These are phyloP conservation scores for Plasmodium billcollinsi DNA, from an alignment of 169 alveolate species.

Conservation along the genomic window DNA sequence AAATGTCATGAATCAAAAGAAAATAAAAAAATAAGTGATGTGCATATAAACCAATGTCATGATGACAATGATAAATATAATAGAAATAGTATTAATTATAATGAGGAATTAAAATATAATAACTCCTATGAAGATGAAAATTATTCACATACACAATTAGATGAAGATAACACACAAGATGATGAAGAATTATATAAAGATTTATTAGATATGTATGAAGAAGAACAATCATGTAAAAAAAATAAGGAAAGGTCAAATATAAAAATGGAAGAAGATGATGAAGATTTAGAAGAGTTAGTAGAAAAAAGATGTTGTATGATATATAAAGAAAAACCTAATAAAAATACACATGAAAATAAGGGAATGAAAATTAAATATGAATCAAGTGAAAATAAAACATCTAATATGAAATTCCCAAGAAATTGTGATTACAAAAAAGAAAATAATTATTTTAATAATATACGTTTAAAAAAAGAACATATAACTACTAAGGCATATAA, in stretches of 20 bases:
- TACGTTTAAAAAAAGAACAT: too few relatives aligned
- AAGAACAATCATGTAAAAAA: background rate
- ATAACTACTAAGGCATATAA: background rate
- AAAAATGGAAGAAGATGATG: background rate
- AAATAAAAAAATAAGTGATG: too few relatives aligned
- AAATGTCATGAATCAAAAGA: too few relatives aligned
- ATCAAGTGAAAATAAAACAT: slow-evolving; percentile 10
- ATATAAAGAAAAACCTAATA: background rate
- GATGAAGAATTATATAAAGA: background rate
- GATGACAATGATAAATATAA: too few relatives aligned
- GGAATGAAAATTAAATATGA: background rate
- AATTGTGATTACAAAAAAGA: slow-evolving; percentile 8
- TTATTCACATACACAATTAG: background rate
- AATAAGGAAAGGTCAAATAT: background rate
- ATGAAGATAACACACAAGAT: slow-evolving; percentile 7
- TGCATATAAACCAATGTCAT: too few relatives aligned
- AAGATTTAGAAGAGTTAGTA: background rate
- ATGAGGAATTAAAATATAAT: background rate
- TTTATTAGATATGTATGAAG: background rate
- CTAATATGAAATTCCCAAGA: background rate
- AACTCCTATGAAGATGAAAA: background rate
- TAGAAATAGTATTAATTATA: too few relatives aligned
- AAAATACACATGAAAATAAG: background rate
- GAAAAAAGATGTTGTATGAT: background rate
- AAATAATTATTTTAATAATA: background rate